Evolutionary conservation across 805 yeast genomes (phyloP), one percentile per base, ranked within the genome.

Genomic region (Schizosaccharomyces cryophilus): DNA sequence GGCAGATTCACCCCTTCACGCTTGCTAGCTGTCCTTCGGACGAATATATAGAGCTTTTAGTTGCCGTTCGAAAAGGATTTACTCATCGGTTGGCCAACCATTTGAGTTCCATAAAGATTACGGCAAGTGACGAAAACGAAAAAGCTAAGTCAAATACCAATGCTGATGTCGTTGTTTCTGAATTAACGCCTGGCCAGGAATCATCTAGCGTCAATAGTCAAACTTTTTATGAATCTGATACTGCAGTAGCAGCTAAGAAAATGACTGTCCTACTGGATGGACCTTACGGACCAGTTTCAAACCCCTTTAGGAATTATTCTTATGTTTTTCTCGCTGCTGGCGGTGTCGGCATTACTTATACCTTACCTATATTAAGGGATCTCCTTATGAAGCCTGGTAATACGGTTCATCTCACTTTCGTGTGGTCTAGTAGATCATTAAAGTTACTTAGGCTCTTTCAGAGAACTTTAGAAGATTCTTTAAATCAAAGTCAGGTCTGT

Each of bases 321-420:
- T 51, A 21, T 29, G 70, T 69, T 1, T 64, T 74, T 5, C 64
- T 75, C 54, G 81, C 84, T 1, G 79, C 82, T 45, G 90, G 89
- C 2, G 89, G 90, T 1, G 84, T 87, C 11, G 85, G 87, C 4
- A 82, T 86, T 42, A 80, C 88, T 15, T 83, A 83, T 71, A 95
- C 95, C 0, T 80, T 88, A 30, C 94, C 82, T 9, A 73, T 90
- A 0, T 3, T 21, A 17, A 24, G 30, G 35, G 56, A 51, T 51
- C 19, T 29, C 24, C n/a, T 51, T 17, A 2, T 5, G 26, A 29
- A 51, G 30, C 56, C 21, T 17, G 31, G 56, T 2, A 51, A 29
- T 17, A 29, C 35, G 13, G n/a, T 21, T 21, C 15, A 51, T 45
- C 13, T 45, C 21, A 45, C 51, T 45, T n/a, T 45, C 9, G 56